Evolutionary conservation across 75 land plant genomes (phyloP).

Genomic region (Picea sitchensis): DNA sequence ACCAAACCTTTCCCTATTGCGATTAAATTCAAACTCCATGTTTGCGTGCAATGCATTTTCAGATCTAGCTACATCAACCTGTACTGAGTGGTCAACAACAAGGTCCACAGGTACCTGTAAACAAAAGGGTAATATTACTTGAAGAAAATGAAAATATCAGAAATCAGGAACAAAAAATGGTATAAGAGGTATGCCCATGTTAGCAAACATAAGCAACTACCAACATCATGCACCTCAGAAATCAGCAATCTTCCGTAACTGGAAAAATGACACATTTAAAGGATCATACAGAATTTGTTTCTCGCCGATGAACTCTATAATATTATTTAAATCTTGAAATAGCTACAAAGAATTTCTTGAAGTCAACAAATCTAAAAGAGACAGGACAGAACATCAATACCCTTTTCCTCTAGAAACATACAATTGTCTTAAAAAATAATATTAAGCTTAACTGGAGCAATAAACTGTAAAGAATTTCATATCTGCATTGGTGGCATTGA

Average conservation of each 20-base stretch:
- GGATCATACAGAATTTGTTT: no score
- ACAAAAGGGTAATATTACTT: background rate
- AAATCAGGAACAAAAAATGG: conserved; percentile 16
- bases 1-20: conserved; percentile 83
- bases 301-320: no score
- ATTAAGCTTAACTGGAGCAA: no score
- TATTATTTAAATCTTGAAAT: no score
- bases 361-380: background rate
- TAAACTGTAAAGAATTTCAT: no score
- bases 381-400: background rate
- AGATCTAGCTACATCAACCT: conserved; percentile 80
- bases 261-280: no score
- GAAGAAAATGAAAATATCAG: background rate
- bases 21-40: conserved; percentile 76
- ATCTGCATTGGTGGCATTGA: background rate
- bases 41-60: conserved; percentile 77
- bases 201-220: conserved; percentile 25
- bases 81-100: conserved; percentile 91
- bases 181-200: background rate
- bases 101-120: conserved; percentile 92
- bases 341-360: background rate
- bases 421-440: no score
- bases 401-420: no score
- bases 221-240: conserved; percentile 3
- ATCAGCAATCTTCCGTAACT: background rate